Percentiles rank a stretch among this genome's conserved stretches.
phyloP scores from a whole-genome alignment of 2,329 filamentous ascomycete species.

The Myriosclerotinia scirpicola region DNA sequence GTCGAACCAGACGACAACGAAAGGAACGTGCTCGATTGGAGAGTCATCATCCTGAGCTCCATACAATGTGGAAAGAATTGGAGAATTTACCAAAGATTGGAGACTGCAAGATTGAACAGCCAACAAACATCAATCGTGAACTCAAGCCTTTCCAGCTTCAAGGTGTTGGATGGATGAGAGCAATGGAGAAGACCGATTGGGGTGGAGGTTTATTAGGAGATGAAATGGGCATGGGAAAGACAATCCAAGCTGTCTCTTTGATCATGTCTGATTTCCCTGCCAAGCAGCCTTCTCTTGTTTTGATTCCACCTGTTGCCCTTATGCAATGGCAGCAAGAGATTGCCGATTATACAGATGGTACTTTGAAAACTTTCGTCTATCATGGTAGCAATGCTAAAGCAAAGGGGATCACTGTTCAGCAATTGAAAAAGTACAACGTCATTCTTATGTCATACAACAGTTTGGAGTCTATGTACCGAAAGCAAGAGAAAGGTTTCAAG shows the following conservation, averaged over 20 bases:
- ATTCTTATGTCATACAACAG: conserved; percentile 97
- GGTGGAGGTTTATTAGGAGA: conserved; percentile 90
- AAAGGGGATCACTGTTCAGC: conserved; percentile 71
- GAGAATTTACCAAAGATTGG: conserved; percentile 66
- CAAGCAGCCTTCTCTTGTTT: conserved; percentile 77
- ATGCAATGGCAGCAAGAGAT: conserved; percentile 95
- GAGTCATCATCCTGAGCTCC: conserved; percentile 72
- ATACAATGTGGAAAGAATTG: conserved; percentile 81
- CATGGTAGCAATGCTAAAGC: conserved; percentile 84
- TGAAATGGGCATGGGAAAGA: conserved; percentile 99
- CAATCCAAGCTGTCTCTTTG: conserved; percentile 94
- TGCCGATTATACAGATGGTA: conserved; percentile 78
- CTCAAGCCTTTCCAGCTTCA: conserved; percentile 94
- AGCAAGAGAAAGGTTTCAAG: conserved; percentile 86
- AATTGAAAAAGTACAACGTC: conserved; percentile 82
- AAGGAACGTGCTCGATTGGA: conserved; percentile 68
- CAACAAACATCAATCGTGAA: conserved; percentile 72
- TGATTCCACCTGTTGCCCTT: conserved; percentile 88
- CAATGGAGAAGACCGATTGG: conserved; percentile 82
- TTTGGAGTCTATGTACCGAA: conserved; percentile 87
- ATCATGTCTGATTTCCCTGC: conserved; percentile 97
- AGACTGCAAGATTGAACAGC: conserved; percentile 65
- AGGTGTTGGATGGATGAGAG: conserved; percentile 90
- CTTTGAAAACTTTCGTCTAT: conserved; percentile 85
- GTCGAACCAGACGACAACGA: conserved; percentile 42